Conservation (phyloP, 2,329 filamentous ascomycete species). For the Thielaviopsis musarum region DNA sequence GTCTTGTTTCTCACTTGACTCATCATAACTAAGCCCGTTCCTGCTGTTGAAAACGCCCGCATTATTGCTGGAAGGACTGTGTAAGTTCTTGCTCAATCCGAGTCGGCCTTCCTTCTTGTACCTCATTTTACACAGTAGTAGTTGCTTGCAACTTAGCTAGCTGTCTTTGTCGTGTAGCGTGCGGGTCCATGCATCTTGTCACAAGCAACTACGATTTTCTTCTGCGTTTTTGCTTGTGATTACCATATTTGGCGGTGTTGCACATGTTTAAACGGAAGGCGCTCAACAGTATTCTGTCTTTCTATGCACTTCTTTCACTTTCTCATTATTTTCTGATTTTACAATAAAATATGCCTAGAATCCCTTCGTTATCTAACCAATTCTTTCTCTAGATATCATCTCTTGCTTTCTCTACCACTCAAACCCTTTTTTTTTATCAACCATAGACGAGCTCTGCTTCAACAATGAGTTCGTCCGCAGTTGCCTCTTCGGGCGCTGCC, state of each 20-base stretch:
- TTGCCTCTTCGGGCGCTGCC: slow-evolving; percentile 1
- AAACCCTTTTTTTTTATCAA: not conserved
- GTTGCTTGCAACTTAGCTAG: not conserved
- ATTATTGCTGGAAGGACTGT: too few relatives aligned
- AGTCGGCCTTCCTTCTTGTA: too few relatives aligned
- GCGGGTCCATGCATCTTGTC: not conserved
- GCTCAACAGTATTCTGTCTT: not conserved
- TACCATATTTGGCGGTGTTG: not conserved
- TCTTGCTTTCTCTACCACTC: not conserved
- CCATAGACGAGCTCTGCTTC: not conserved
- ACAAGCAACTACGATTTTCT: not conserved
- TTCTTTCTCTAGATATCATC: not conserved
- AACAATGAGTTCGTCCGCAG: slow-evolving; percentile 12
- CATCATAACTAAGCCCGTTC: too few relatives aligned
- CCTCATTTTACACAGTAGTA: too few relatives aligned
- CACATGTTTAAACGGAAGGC: not conserved
- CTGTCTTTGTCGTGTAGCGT: not conserved
- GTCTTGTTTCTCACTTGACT: not conserved
- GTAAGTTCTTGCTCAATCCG: too few relatives aligned
- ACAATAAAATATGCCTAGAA: not conserved
- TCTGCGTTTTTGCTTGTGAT: not conserved
- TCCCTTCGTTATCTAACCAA: not conserved
- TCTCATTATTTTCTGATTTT: not conserved
- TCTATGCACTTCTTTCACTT: not conserved
- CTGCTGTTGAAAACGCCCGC: too few relatives aligned